Conservation (phyloP, 2,329 filamentous ascomycete species). For the Arthrobotrys sinensis region DNA sequence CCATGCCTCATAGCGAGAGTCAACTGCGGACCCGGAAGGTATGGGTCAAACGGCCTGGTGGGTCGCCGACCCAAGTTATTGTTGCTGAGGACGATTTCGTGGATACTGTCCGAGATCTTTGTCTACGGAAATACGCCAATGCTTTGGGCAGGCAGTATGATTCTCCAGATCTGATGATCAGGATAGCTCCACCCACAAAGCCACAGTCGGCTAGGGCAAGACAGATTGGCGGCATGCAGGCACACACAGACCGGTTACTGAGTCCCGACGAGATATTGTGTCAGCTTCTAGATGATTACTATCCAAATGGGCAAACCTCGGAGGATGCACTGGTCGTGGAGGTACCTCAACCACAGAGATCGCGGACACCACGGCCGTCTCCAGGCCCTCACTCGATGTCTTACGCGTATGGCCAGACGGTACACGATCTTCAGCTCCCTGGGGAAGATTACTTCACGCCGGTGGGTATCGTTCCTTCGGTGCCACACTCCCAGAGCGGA, state of each 20-base stretch:
- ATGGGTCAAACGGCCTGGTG: constrained; percentile 91
- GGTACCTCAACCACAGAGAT: constrained; percentile 73
- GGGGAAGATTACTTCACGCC: constrained; percentile 88
- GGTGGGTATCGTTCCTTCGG: constrained; percentile 71
- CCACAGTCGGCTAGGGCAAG: constrained; percentile 53
- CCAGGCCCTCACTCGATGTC: constrained; percentile 70
- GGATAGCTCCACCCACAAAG: constrained; percentile 79
- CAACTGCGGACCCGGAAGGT: constrained; percentile 79
- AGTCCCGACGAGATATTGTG: constrained; percentile 89
- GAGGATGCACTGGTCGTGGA: constrained; percentile 94
- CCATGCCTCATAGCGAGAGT: constrained; percentile 64
- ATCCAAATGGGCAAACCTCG: constrained; percentile 86
- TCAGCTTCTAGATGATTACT: constrained; percentile 84
- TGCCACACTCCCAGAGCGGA: constrained; percentile 64
- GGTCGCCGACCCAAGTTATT: constrained; percentile 87
- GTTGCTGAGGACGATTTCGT: constrained; percentile 91
- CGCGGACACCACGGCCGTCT: constrained; percentile 84
- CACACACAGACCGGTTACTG: constrained; percentile 75
- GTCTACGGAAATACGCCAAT: constrained; percentile 93
- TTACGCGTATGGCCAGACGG: constrained; percentile 54
- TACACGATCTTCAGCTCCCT: constrained; percentile 70
- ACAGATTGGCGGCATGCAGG: constrained; percentile 68
- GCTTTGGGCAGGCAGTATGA: constrained; percentile 91
- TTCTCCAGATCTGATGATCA: constrained; percentile 86
- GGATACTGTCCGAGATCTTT: constrained; percentile 93